These are phyloP conservation scores for Pinus albicaulis DNA, from an alignment of 75 land plant species.

Conservation along the genomic window DNA sequence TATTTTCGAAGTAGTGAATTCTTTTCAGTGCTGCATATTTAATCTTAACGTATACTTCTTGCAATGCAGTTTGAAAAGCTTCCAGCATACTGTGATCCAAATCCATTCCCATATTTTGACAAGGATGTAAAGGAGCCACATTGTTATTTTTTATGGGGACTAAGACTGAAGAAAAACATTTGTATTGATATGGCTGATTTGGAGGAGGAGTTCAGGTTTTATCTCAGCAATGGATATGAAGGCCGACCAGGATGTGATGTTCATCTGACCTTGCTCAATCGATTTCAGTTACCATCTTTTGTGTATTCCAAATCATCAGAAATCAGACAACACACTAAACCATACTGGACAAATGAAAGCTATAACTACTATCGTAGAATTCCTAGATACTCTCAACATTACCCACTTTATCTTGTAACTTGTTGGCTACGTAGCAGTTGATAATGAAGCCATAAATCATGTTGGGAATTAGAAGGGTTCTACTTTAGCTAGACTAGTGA, in stretches of 20 bases:
- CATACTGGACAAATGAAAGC: slow-evolving; percentile 18
- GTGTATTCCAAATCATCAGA: slow-evolving; percentile 3
- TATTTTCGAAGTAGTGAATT: too few species aligned
- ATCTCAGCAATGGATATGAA: slow-evolving; percentile 20
- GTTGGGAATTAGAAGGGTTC: slow-evolving; percentile 1
- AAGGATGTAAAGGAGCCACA: slow-evolving; percentile 23
- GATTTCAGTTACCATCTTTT: slow-evolving; percentile 12
- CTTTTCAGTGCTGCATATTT: background rate
- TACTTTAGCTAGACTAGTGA: background rate
- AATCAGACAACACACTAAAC: slow-evolving; percentile 7
- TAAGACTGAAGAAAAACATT: slow-evolving; percentile 10
- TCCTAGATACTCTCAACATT: slow-evolving; percentile 21
- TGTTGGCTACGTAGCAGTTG: slow-evolving; percentile 17
- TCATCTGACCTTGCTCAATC: slow-evolving; percentile 14
- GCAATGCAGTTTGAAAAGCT: slow-evolving; percentile 37
- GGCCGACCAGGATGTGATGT: slow-evolving; percentile 17
- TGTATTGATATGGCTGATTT: slow-evolving; percentile 14
- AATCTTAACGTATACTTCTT: slow-evolving; percentile 4
- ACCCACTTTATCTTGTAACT: slow-evolving; percentile 13
- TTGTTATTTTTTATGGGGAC: slow-evolving; percentile 43
- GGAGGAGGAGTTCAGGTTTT: slow-evolving; percentile 18
- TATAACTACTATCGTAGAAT: slow-evolving; percentile 8
- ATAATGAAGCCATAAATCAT: slow-evolving; percentile 2
- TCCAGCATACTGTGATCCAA: slow-evolving; percentile 33
- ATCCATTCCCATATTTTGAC: slow-evolving; percentile 30